These are phyloP conservation scores for Penicillium egyptiacum DNA, from an alignment of 495 filamentous ascomycete genomes.

Conservation along the genomic window DNA sequence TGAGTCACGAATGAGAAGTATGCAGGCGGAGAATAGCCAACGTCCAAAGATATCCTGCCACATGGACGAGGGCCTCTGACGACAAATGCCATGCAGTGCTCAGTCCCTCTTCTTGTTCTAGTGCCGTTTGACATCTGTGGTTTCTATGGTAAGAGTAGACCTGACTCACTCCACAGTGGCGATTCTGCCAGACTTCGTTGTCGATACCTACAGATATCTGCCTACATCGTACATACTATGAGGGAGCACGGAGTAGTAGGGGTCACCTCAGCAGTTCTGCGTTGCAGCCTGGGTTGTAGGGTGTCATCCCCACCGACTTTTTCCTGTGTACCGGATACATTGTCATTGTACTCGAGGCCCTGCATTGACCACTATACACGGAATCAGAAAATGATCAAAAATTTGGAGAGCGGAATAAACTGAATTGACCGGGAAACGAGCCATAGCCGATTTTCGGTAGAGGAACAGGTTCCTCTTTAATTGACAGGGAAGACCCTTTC, in stretches of 20 bases:
- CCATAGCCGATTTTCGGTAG: neutral
- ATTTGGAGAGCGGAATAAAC: neutral
- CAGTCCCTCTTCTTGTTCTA: conserved; percentile 13
- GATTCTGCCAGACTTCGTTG: conserved; percentile 5
- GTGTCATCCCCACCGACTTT: conserved; percentile 31
- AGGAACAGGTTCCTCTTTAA: conserved; percentile 4
- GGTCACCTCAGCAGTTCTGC: neutral
- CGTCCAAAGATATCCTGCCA: conserved; percentile 24
- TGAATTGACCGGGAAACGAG: neutral
- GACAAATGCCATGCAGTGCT: conserved; percentile 12
- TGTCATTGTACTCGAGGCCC: conserved; percentile 15
- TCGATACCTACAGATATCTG: neutral
- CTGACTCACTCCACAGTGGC: conserved; percentile 20
- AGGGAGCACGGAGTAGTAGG: too few species aligned
- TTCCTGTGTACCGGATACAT: conserved; percentile 25
- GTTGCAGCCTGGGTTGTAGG: conserved; percentile 12
- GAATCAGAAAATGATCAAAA: neutral
- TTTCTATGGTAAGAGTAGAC: neutral
- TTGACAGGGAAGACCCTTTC: conserved; percentile 10
- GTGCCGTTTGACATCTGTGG: conserved; percentile 6
- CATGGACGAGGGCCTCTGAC: conserved; percentile 14
- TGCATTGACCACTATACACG: neutral
- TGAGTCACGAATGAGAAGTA: conserved; percentile 15
- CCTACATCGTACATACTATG: neutral
- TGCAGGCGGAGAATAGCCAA: conserved; percentile 17